These are phyloP conservation scores for Clausena lansium DNA, from an alignment of 345 rosid genomes.

Conservation along the genomic window DNA sequence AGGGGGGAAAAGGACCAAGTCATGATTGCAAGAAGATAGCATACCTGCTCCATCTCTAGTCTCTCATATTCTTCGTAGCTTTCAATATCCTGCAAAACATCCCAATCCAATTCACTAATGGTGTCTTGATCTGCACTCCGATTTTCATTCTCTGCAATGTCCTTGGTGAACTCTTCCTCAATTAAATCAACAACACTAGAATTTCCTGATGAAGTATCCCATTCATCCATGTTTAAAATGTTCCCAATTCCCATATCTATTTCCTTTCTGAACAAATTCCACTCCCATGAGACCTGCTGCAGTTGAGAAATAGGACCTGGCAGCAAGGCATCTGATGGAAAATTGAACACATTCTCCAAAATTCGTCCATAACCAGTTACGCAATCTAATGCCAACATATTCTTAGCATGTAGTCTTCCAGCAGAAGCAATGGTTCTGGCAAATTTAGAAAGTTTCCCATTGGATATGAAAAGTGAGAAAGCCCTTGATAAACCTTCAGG, in stretches of 20 bases:
- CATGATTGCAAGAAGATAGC: slow-evolving; percentile 18
- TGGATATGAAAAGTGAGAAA: slow-evolving; percentile 67
- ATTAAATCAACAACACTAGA: slow-evolving; percentile 50
- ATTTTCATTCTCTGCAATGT: slow-evolving; percentile 42
- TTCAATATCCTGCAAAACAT: slow-evolving; percentile 59
- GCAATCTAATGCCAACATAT: slow-evolving; percentile 79
- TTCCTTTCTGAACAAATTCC: slow-evolving; percentile 59
- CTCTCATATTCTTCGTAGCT: slow-evolving; percentile 69
- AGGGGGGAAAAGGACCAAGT: neutral
- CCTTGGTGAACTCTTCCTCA: slow-evolving; percentile 59
- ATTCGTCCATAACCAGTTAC: slow-evolving; percentile 68
- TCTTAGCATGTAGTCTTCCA: slow-evolving; percentile 77
- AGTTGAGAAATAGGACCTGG: slow-evolving; percentile 63
- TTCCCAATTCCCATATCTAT: slow-evolving; percentile 32
- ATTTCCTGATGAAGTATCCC: slow-evolving; percentile 27
- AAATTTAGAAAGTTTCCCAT: slow-evolving; percentile 74
- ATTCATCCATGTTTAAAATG: slow-evolving; percentile 26
- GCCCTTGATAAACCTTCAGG: slow-evolving; percentile 68
- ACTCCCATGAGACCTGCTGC: slow-evolving; percentile 68
- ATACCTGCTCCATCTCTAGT: slow-evolving; percentile 85
- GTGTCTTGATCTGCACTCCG: slow-evolving; percentile 41
- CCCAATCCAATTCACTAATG: slow-evolving; percentile 71
- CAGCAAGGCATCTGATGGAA: slow-evolving; percentile 76
- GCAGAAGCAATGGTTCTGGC: slow-evolving; percentile 71
- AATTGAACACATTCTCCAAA: slow-evolving; percentile 69